Conservation (phyloP, 2,329 filamentous ascomycete species). For the Penicillium palitans region DNA sequence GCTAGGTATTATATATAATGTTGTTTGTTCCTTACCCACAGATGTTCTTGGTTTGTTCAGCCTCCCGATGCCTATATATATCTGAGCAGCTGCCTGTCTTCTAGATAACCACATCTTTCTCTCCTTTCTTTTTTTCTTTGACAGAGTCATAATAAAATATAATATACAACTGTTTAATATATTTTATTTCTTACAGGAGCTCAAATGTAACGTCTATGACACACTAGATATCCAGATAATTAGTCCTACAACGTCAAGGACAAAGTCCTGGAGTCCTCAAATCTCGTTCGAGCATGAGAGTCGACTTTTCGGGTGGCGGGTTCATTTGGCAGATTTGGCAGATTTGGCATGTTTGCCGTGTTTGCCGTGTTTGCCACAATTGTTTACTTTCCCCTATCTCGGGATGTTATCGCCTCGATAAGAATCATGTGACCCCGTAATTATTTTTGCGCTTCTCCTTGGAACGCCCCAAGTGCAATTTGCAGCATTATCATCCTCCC, state of each 20-base stretch:
- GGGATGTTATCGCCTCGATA: slow-evolving; percentile 21
- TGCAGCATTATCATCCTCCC: slow-evolving; percentile 8
- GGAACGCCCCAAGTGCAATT: slow-evolving; percentile 15
- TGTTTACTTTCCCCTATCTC: slow-evolving; percentile 3
- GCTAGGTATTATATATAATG: background rate
- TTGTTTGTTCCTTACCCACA: background rate
- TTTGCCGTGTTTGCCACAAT: slow-evolving; percentile 5
- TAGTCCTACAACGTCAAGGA: background rate
- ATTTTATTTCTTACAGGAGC: no score
- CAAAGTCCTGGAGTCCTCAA: background rate
- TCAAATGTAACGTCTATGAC: no score
- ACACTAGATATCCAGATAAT: background rate
- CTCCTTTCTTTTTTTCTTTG: no score
- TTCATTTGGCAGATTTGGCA: background rate
- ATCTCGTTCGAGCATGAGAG: background rate
- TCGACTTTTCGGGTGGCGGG: no score
- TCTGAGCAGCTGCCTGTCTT: background rate
- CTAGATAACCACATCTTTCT: background rate
- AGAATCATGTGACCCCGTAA: slow-evolving; percentile 21
- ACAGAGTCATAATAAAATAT: no score
- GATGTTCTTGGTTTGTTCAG: background rate
- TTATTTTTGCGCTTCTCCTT: slow-evolving; percentile 26
- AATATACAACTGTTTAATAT: no score
- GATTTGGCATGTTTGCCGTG: no score
- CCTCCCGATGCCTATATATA: background rate